phyloP scores from a whole-genome alignment of 2,329 filamentous ascomycete genomes.

The Neonectria neomacrospora region DNA sequence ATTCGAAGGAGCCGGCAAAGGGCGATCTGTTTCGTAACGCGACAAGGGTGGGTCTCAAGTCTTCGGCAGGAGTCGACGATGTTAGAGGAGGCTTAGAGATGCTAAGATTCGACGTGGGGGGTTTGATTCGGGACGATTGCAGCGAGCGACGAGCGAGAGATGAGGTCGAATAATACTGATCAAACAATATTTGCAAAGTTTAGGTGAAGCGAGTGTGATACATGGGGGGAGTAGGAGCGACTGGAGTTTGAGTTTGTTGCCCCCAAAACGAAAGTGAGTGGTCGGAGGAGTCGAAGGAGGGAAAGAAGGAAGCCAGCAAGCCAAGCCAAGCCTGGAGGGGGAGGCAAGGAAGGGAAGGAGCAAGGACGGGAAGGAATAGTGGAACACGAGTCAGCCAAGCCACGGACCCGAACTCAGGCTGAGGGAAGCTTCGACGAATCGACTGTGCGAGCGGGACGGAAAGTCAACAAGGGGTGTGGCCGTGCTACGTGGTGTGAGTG shows the following conservation, averaged over 20 bases:
- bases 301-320: slow-evolving; percentile 1
- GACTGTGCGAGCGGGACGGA: slow-evolving; percentile 21
- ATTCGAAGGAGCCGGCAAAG: slow-evolving; percentile 14
- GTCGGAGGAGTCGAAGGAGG: background rate
- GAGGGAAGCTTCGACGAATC: slow-evolving; percentile 32
- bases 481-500: slow-evolving; percentile 4
- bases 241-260: slow-evolving; percentile 18
- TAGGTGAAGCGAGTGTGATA: slow-evolving; percentile 14
- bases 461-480: background rate
- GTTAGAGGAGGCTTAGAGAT: slow-evolving; percentile 17
- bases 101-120: slow-evolving; percentile 12
- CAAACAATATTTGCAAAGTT: background rate
- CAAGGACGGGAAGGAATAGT: slow-evolving; percentile 2
- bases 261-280: slow-evolving; percentile 13
- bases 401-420: slow-evolving; percentile 11
- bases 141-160: slow-evolving; percentile 9
- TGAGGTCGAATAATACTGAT: background rate
- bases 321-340: slow-evolving; percentile 10
- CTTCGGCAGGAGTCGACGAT: slow-evolving; percentile 23
- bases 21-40: slow-evolving; percentile 29
- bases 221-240: slow-evolving; percentile 7
- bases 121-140: background rate
- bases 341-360: slow-evolving; percentile 5
- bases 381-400: slow-evolving; percentile 36
- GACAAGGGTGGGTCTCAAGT: slow-evolving; percentile 30